Evolutionary conservation across 805 yeast species (phyloP), one percentile per base, ranked within the genome.

Genomic region (Yamadazyma philogaea): DNA sequence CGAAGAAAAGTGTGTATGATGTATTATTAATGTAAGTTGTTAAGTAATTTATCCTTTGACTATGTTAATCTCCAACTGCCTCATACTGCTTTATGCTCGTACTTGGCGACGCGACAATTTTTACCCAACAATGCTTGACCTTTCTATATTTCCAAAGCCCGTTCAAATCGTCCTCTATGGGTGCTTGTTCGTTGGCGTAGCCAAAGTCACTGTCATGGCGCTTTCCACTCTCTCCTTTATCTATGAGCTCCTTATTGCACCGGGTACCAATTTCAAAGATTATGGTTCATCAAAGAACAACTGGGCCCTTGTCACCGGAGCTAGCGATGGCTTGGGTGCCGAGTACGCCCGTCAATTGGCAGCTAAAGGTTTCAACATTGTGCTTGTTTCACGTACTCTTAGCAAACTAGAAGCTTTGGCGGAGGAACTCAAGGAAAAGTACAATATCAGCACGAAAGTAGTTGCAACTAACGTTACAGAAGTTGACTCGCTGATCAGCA

Each of bases 301-400:
- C 31, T 93, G 96, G 91, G 96, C 97, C n/a, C 85, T 93, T 24
- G 78, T 93, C 14, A 93, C 99, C 6, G 99, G 99, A 45, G 95
- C 97, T 3, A 87, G 97, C 37, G 98, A 93, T 61, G 99, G 99
- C 27, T 84, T 93, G 57, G 99, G 99, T 44, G 88, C 90, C 60
- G 96, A 93, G 62, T 93, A 78, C 59, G 82, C 96, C 1, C 57
- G 66, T 19, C 98, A 91, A 66, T 75, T 93, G 64, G 99, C 98
- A 10, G 64, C 74, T 41, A 81, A 77, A 50, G 96, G 96, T 1
- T 84, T 90, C 62, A 90, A 89, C 53, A 63, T 93, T 36, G 81
- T 87, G 10, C 74, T 93, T 51, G 81, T 91, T 12, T 86, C 96
- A 19, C 80, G 99, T 66, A 88, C 96, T 14, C 75, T 75, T 57